Base-by-base conservation (phyloP, 1,284 basidiomycete genomes). In the Moniliophthora roreri region DNA sequence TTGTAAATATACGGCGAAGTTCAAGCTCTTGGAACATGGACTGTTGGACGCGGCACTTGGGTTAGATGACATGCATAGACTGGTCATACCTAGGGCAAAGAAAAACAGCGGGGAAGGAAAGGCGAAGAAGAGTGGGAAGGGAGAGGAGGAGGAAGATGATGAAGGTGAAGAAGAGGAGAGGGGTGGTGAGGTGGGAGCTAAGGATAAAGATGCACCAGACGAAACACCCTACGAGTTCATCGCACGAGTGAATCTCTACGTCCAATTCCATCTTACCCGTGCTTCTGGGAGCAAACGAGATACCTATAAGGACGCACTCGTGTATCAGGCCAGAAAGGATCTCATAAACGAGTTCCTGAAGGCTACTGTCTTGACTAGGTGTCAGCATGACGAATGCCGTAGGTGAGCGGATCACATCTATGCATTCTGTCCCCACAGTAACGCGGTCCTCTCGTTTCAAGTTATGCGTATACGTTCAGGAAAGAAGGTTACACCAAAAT, bases 401-500 rank as follows among this genome's bases (percentile, higher is more conserved):
- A 93, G 89, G 89, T 95, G 70, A 76, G 92, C 85, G 11, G 11
- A 32, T 11, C 11, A 32, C 28, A 24, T 21, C 37, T 21, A 44
- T 21, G 16, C 7, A 28, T 23, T 23, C 41, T 44, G 50, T 49
- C 37, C 13, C 47, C 21, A 39, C 16, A 41, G 40, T 49, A 28
- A 47, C 34, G 57, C 51, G 11, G 47, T 20, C 51, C 28, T 55
- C 23, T 52, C 37, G 51, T 34, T 26, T 36, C 0, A 61, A 96
- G 94, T n/a, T 74, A 81, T 63, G 86, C 80, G 1, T 93, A 93
- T 65, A 91, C 91, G 0, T 92, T 93, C 71, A 87, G 95, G 55
- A 98, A 95, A 69, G 97, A 99, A 67, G 94, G 93, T 1, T 82
- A 92, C 66, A 91, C 93, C 55, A 98, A 98, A 73, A 84, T 99